phyloP scores from a whole-genome alignment of 1,139 yeast species.

The Candida frijolesensis region DNA sequence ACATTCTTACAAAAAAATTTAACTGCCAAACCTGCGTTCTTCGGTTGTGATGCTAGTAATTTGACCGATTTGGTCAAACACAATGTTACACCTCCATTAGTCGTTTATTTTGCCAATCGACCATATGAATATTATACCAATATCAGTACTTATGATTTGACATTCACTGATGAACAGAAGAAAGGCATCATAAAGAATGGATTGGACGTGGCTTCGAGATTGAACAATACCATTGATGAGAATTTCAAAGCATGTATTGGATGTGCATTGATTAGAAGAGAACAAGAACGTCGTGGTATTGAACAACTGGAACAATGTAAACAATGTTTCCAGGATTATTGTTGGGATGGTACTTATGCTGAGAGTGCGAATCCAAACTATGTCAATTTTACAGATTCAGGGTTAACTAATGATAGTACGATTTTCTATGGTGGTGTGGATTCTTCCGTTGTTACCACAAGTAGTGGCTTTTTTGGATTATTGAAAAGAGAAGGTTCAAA shows the following conservation, averaged over 20 bases:
- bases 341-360: conserved; percentile 69
- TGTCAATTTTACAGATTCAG: conserved; percentile 31
- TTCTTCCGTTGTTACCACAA: conserved; percentile 1
- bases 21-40: conserved; percentile 72
- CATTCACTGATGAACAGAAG: conserved; percentile 61
- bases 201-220: conserved; percentile 72
- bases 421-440: conserved; percentile 13
- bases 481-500: conserved; percentile 3
- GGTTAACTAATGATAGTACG: conserved; percentile 28
- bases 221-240: conserved; percentile 69
- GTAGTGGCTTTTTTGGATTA: conserved; percentile 5
- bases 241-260: conserved; percentile 81
- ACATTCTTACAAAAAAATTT: conserved; percentile 65
- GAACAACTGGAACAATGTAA: conserved; percentile 72
- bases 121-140: conserved; percentile 70
- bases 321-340: conserved; percentile 69
- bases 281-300: conserved; percentile 69
- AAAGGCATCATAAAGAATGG: conserved; percentile 72
- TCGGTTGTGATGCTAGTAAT: conserved; percentile 79
- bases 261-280: conserved; percentile 85
- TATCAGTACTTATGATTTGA: conserved; percentile 68
- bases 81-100: conserved; percentile 63
- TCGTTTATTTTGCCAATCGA: conserved; percentile 78
- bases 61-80: conserved; percentile 48
- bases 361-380: conserved; percentile 10